Conservation (phyloP, 2,329 filamentous ascomycete genomes). For the Ploettnerulaceae sp. region DNA sequence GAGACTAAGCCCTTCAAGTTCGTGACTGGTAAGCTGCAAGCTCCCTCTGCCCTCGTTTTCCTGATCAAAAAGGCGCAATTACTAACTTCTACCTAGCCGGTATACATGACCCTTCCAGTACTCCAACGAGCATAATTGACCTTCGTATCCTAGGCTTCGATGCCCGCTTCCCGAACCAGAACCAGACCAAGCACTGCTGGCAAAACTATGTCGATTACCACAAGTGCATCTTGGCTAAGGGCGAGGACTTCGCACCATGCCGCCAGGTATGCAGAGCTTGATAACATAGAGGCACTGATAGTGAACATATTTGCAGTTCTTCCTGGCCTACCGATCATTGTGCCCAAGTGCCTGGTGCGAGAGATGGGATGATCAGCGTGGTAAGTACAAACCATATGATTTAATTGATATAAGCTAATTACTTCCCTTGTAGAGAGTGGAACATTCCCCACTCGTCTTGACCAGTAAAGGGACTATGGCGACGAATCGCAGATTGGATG, state of each 20-base stretch:
- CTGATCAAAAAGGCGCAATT: slow-evolving; percentile 30
- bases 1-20: slow-evolving; percentile 99
- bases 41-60: slow-evolving; percentile 20
- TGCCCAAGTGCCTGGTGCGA: slow-evolving; percentile 93
- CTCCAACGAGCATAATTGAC: slow-evolving; percentile 19
- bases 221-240: slow-evolving; percentile 98
- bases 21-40: slow-evolving; percentile 75
- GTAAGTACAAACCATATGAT: slow-evolving; percentile 48
- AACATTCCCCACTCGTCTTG: slow-evolving; percentile 63
- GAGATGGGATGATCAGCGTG: slow-evolving; percentile 96
- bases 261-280: slow-evolving; percentile 66
- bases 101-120: slow-evolving; percentile 34
- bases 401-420: slow-evolving; percentile 18
- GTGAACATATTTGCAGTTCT: slow-evolving; percentile 74
- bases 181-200: slow-evolving; percentile 99
- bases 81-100: slow-evolving; percentile 44
- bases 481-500: slow-evolving; percentile 7
- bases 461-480: slow-evolving; percentile 37
- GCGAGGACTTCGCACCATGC: slow-evolving; percentile 97
- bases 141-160: slow-evolving; percentile 70
- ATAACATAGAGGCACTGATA: slow-evolving; percentile 26
- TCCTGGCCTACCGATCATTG: slow-evolving; percentile 91
- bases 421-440: slow-evolving; percentile 49
- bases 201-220: slow-evolving; percentile 99
- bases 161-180: slow-evolving; percentile 97